Conservation (phyloP, 768 basidiomycete genomes). For the Lentinula lateritia region DNA sequence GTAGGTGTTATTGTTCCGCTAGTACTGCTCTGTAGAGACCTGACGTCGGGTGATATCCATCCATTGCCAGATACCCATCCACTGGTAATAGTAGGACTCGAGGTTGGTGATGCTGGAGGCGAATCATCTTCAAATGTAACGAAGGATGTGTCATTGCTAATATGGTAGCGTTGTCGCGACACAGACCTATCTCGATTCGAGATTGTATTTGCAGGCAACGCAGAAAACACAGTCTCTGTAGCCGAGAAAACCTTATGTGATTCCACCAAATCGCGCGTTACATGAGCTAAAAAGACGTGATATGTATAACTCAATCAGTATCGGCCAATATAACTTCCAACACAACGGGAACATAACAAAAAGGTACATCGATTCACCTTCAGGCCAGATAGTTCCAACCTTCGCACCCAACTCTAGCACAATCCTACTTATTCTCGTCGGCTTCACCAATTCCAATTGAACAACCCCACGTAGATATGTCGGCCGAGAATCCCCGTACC, state of each 20-base stretch:
- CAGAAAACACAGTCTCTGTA: conserved; percentile 68
- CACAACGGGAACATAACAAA: background rate
- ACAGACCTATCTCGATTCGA: conserved; percentile 28
- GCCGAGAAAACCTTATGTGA: conserved; percentile 71
- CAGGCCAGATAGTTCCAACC: conserved; percentile 72
- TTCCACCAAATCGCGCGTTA: conserved; percentile 67
- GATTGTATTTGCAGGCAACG: conserved; percentile 22
- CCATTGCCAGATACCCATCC: background rate
- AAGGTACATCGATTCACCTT: conserved; percentile 48
- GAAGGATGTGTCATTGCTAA: conserved; percentile 38
- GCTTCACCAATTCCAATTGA: conserved; percentile 54
- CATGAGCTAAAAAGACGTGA: conserved; percentile 52
- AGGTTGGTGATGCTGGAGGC: conserved; percentile 14
- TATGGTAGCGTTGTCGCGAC: conserved; percentile 15
- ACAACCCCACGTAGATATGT: conserved; percentile 64
- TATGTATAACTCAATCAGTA: too few species aligned
- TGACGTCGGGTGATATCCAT: background rate
- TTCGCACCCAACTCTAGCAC: conserved; percentile 74
- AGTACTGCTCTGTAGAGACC: background rate
- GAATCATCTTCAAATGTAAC: conserved; percentile 28
- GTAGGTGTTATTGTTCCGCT: background rate
- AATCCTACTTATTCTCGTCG: conserved; percentile 83
- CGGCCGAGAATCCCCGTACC: conserved; percentile 24
- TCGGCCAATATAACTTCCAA: too few species aligned
- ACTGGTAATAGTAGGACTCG: background rate